These are phyloP conservation scores for Cyclotella atomus DNA, from an alignment of 108 stramenopile species.

Conservation along the genomic window DNA sequence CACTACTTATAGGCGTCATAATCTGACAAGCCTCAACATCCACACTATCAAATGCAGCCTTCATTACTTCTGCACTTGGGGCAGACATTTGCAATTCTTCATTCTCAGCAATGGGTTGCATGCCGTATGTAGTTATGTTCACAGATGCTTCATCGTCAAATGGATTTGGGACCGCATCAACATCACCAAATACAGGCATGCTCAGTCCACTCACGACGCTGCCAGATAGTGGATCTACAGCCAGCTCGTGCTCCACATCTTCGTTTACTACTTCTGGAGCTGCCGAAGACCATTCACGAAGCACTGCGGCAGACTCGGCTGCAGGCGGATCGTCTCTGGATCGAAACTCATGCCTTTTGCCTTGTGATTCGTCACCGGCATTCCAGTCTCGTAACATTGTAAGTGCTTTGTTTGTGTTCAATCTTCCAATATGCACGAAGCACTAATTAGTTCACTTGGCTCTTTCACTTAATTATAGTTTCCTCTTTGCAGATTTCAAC, in stretches of 20 bases:
- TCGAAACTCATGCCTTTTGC: background rate
- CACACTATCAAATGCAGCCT: slow-evolving; percentile 26
- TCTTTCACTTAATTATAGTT: background rate
- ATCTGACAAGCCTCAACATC: slow-evolving; percentile 37
- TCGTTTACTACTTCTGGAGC: slow-evolving; percentile 13
- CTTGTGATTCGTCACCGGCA: background rate
- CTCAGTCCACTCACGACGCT: slow-evolving; percentile 36
- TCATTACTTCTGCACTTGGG: background rate
- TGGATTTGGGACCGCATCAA: slow-evolving; percentile 13
- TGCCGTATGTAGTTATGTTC: background rate
- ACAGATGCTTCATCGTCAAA: slow-evolving; percentile 28
- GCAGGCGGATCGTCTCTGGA: background rate
- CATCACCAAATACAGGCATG: slow-evolving; percentile 18
- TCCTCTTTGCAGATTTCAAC: background rate
- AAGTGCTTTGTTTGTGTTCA: background rate
- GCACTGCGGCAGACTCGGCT: background rate
- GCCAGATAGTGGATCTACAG: slow-evolving; percentile 61
- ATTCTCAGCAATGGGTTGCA: background rate
- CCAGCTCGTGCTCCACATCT: slow-evolving; percentile 34
- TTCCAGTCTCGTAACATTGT: slow-evolving; percentile 17
- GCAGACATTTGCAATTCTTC: slow-evolving; percentile 1
- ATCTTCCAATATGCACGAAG: background rate
- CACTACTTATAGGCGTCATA: background rate
- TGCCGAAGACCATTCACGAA: slow-evolving; percentile 21
- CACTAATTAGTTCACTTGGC: background rate